Evolutionary conservation across 805 yeast genomes (phyloP).

Genomic region (Candida peoriensis): DNA sequence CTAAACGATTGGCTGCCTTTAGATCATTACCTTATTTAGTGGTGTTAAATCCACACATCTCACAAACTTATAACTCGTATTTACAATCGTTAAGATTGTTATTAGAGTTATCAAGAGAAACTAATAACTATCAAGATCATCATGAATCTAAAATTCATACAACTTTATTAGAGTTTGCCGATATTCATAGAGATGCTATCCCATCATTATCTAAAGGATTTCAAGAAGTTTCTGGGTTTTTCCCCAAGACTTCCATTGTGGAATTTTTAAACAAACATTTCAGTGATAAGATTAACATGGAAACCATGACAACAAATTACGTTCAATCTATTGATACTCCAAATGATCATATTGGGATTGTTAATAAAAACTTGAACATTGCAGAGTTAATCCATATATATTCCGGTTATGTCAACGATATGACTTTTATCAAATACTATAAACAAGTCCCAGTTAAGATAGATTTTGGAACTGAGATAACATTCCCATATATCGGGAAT

Average conservation of each 20-base stretch:
- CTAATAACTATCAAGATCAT: slow-evolving; percentile 23
- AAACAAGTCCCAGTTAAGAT: slow-evolving; percentile 57
- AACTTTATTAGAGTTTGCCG: slow-evolving; percentile 55
- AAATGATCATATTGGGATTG: slow-evolving; percentile 53
- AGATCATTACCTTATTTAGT: slow-evolving; percentile 78
- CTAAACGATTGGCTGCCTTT: slow-evolving; percentile 65
- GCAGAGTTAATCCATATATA: slow-evolving; percentile 58
- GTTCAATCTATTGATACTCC: slow-evolving; percentile 50
- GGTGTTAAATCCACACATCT: slow-evolving; percentile 81
- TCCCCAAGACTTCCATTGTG: slow-evolving; percentile 46
- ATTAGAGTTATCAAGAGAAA: slow-evolving; percentile 38
- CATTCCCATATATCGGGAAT: slow-evolving; percentile 78
- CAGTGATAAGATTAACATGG: slow-evolving; percentile 79
- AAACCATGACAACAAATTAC: slow-evolving; percentile 83
- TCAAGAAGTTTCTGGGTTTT: slow-evolving; percentile 49
- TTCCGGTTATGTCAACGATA: slow-evolving; percentile 73
- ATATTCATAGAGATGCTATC: slow-evolving; percentile 79
- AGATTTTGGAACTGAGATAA: slow-evolving; percentile 50
- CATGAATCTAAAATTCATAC: slow-evolving; percentile 47
- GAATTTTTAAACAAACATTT: slow-evolving; percentile 70
- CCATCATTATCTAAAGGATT: slow-evolving; percentile 81
- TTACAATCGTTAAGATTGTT: slow-evolving; percentile 59
- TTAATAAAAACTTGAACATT: slow-evolving; percentile 64
- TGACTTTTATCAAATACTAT: slow-evolving; percentile 80
- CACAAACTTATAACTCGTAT: slow-evolving; percentile 70